These are phyloP conservation scores for Forsythia suspensa DNA, from an alignment of 257 asterid genomes.

Conservation along the genomic window DNA sequence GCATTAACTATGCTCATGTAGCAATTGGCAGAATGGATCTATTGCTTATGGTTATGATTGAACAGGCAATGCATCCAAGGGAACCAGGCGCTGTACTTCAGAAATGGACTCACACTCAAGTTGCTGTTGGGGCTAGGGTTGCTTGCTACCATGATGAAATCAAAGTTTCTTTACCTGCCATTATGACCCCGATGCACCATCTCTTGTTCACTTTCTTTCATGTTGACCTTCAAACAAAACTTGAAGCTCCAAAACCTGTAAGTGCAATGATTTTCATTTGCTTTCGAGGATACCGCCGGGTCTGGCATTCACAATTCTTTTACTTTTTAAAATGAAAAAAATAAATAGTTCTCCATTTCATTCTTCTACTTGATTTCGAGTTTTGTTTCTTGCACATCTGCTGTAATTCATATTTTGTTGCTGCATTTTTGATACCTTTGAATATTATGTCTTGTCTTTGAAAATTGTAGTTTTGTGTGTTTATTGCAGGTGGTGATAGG, in stretches of 20 bases:
- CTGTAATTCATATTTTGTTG: slow-evolving; percentile 1
- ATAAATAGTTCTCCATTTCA: slow-evolving; percentile 1
- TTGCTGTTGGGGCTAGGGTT: slow-evolving; percentile 89
- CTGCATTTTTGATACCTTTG: slow-evolving; percentile 10
- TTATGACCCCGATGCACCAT: slow-evolving; percentile 94
- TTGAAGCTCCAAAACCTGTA: slow-evolving; percentile 97
- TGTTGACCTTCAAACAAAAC: slow-evolving; percentile 94
- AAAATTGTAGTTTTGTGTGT: slow-evolving; percentile 28
- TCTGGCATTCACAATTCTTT: slow-evolving; percentile 13
- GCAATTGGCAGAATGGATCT: slow-evolving; percentile 29
- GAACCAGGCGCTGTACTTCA: slow-evolving; percentile 75
- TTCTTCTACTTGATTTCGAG: slow-evolving; percentile 13
- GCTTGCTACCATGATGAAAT: slow-evolving; percentile 98
- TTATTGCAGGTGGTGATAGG: slow-evolving; percentile 85
- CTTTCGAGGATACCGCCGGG: slow-evolving; percentile 16
- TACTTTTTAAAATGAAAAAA: slow-evolving; percentile 17
- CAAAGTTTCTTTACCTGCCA: slow-evolving; percentile 92
- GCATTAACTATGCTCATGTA: slow-evolving; percentile 27
- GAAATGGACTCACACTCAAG: slow-evolving; percentile 86
- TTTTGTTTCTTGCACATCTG: slow-evolving; percentile 13
- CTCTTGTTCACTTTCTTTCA: slow-evolving; percentile 93
- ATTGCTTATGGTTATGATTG: slow-evolving; percentile 23
- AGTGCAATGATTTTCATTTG: slow-evolving; percentile 37
- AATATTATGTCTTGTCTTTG: slow-evolving; percentile 20
- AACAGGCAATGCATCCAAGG: slow-evolving; percentile 90